A percentile compares a stretch with the other conserved stretches of the same genome.
Conservation (phyloP, 2,329 filamentous ascomycete genomes). For the Xylaria sp. region DNA sequence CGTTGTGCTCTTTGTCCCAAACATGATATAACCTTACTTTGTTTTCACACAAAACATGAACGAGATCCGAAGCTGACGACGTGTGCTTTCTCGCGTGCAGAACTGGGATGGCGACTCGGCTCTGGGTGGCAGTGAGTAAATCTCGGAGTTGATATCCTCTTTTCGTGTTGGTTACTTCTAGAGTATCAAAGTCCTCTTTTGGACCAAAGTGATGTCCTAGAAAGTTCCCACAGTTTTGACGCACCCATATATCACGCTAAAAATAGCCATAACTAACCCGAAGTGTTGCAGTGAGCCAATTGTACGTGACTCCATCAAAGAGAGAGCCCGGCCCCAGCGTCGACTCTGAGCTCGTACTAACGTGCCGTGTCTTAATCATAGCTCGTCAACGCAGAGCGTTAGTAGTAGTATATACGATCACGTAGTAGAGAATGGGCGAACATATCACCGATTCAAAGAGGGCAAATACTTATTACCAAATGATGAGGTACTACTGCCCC, state of each 20-base stretch:
- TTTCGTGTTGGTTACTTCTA: background rate
- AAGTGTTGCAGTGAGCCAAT: conserved; percentile 33
- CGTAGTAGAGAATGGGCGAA: conserved; percentile 44
- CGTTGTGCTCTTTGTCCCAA: background rate
- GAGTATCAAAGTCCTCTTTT: background rate
- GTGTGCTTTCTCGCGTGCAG: conserved; percentile 23
- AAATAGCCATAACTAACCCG: background rate
- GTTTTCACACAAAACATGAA: background rate
- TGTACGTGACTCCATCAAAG: conserved; percentile 34
- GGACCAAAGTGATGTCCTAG: background rate
- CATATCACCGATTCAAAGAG: conserved; percentile 45
- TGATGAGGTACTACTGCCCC: conserved; percentile 38
- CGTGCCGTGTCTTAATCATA: conserved; percentile 11
- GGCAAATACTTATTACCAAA: conserved; percentile 47
- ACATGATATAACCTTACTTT: background rate
- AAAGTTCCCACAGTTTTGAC: background rate
- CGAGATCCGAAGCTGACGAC: conserved; percentile 10
- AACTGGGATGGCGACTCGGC: conserved; percentile 44
- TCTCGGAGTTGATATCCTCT: background rate
- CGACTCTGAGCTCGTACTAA: conserved; percentile 7
- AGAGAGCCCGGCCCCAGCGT: background rate
- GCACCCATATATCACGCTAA: background rate
- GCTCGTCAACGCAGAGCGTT: conserved; percentile 42
- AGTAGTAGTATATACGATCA: conserved; percentile 42
- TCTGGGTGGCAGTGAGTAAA: conserved; percentile 34